Evolutionary conservation across 2,329 filamentous ascomycete genomes (phyloP), one percentile per base, ranked within the genome.

Genomic region (Pyrenophora teres): DNA sequence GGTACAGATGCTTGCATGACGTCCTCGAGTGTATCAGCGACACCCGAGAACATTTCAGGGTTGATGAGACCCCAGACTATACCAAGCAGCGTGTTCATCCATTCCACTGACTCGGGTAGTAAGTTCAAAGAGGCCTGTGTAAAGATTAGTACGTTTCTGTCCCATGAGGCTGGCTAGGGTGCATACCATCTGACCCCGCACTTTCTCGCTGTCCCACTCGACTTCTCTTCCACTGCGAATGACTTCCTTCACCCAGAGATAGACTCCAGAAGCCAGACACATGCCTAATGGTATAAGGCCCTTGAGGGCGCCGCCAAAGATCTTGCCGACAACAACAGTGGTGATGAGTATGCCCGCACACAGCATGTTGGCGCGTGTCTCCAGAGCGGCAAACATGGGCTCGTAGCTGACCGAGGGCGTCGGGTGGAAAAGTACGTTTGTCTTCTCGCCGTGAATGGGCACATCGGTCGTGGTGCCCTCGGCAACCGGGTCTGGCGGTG

Each of bases 1-100:
- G 94, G 94, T 0, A 97, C 89, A 0, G 91, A 96, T 16, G 92
- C 93, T 71, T 95, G 92, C 93, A 97, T 97, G 60, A 97, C 89
- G 71, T 97, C 93, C 75, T 94, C 90, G 5, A 94, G 83, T 10
- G 90, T 97, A 69, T 97, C 94, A n/a, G 92, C 92, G 7, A 97
- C 84, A 5, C 85, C 84, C n/a, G 85, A 80, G 72, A 99, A 94
- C 89, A 97, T 95, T 37, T 97, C 93, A 0, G 94, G 93, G 67
- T 97, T 95, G 58, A 97, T 87, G 3, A 97, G 78, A 0, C 90
- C 89, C 94, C 94, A 99, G 37, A 94, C 81, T 36, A 96, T 83
- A 1, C 83, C 84, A 3, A 97, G 75, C 43, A 94, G 84, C 0
- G 90, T 92, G 72, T 99, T 99, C 83, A 99, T 88, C 94, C 94